phyloP scores from a whole-genome alignment of 2,329 filamentous ascomycete species.

The Verticillium albo-atrum region DNA sequence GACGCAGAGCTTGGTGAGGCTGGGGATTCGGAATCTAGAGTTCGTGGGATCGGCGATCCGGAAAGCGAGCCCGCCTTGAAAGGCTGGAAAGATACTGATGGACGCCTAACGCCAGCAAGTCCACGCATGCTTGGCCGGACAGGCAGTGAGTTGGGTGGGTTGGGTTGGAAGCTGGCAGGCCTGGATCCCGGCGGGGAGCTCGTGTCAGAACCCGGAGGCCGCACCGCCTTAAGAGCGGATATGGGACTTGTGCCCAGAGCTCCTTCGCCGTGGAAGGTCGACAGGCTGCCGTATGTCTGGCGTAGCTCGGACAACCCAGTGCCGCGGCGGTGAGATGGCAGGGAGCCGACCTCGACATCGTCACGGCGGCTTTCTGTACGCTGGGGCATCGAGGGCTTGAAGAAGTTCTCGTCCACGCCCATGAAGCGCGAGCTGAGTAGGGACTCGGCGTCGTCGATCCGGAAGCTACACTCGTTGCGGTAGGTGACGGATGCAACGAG shows the following conservation, averaged over 20 bases:
- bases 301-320: constrained; percentile 54
- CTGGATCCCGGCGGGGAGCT: constrained; percentile 53
- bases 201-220: constrained; percentile 54
- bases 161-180: constrained; percentile 39
- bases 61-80: constrained; percentile 97
- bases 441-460: constrained; percentile 86
- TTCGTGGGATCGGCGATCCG: constrained; percentile 65
- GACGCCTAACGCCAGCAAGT: constrained; percentile 57
- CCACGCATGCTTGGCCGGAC: constrained; percentile 38
- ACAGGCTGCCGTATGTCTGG: constrained; percentile 84
- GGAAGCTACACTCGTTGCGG: constrained; percentile 84
- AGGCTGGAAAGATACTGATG: constrained; percentile 86
- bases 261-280: constrained; percentile 81
- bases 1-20: constrained; percentile 49
- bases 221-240: constrained; percentile 71
- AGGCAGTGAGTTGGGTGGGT: constrained; percentile 50
- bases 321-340: constrained; percentile 58
- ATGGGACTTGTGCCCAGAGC: constrained; percentile 79
- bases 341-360: constrained; percentile 62
- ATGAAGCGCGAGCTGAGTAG: constrained; percentile 90
- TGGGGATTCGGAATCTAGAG: constrained; percentile 45
- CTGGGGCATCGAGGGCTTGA: constrained; percentile 69
- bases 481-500: constrained; percentile 80
- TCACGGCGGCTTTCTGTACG: constrained; percentile 36
- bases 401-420: constrained; percentile 83